Conservation (phyloP, 495 filamentous ascomycete species). For the Aspergillus campestris region DNA sequence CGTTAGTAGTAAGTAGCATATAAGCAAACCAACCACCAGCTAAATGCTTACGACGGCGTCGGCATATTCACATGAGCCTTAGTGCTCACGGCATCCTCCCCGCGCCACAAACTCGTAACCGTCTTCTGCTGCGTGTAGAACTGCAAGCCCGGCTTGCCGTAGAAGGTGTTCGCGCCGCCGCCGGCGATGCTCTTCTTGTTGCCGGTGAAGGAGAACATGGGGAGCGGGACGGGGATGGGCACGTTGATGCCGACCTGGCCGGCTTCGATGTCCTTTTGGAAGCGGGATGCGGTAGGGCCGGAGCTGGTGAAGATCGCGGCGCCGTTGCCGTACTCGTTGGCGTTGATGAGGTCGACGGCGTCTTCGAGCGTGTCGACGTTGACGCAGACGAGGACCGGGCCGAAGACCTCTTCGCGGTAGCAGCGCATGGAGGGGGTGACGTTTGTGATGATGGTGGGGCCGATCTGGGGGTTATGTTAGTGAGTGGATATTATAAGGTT, state of each 20-base stretch:
- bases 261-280: constrained; percentile 56
- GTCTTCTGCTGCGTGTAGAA: constrained; percentile 99
- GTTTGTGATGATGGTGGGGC: constrained; percentile 88
- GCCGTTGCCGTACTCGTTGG: constrained; percentile 64
- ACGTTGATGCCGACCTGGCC: constrained; percentile 54
- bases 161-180: constrained; percentile 89
- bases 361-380: constrained; percentile 80
- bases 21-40: too few relatives aligned
- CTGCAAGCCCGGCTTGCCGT: constrained; percentile 80
- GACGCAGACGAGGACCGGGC: constrained; percentile 82
- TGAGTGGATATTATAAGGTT: constrained; percentile 81
- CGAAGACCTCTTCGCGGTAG: constrained; percentile 97
- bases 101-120: constrained; percentile 85
- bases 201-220: constrained; percentile 97
- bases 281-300: constrained; percentile 51
- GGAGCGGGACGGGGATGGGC: constrained; percentile 77
- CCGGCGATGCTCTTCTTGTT: constrained; percentile 97
- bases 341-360: constrained; percentile 56
- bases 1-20: too few relatives aligned
- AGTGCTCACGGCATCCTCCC: constrained; percentile 67
- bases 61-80: constrained; percentile 81
- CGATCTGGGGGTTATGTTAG: constrained; percentile 43
- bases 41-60: constrained; percentile 42
- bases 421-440: constrained; percentile 88
- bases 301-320: constrained; percentile 60